phyloP scores from a whole-genome alignment of 192 early-diverging fungal genomes.

The Coemansia umbellata region DNA sequence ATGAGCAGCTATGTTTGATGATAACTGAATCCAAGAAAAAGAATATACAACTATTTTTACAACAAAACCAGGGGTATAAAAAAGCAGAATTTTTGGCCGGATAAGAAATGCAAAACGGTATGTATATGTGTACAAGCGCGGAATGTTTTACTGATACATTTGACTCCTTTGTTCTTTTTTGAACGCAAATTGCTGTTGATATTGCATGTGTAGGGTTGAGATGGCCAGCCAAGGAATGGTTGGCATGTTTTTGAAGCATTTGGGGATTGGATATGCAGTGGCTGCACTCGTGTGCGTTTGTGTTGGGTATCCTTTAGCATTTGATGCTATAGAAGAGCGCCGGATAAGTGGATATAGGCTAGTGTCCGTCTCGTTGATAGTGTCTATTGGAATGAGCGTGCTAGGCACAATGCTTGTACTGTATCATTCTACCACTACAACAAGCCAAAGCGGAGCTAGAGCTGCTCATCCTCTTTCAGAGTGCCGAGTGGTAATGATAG shows the following conservation, averaged over 20 bases:
- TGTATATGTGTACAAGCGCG: background rate
- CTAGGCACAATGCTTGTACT: slow-evolving; percentile 30
- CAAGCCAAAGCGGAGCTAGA: background rate
- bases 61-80: no score
- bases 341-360: slow-evolving; percentile 45
- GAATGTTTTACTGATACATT: background rate
- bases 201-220: slow-evolving; percentile 47
- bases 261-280: slow-evolving; percentile 23
- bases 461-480: slow-evolving; percentile 1
- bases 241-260: slow-evolving; percentile 29
- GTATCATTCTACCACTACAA: slow-evolving; percentile 26
- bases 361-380: slow-evolving; percentile 26
- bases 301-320: slow-evolving; percentile 37
- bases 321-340: slow-evolving; percentile 24
- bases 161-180: background rate
- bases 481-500: slow-evolving; percentile 6
- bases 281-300: slow-evolving; percentile 25
- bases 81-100: slow-evolving; percentile 15
- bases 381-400: slow-evolving; percentile 18
- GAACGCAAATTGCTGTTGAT: background rate
- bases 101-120: background rate
- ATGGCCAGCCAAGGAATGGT: slow-evolving; percentile 11
- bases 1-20: no score
- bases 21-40: no score
- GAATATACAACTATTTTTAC: no score